phyloP scores from a whole-genome alignment of 495 filamentous ascomycete species.

The Aspergillus biplanus region DNA sequence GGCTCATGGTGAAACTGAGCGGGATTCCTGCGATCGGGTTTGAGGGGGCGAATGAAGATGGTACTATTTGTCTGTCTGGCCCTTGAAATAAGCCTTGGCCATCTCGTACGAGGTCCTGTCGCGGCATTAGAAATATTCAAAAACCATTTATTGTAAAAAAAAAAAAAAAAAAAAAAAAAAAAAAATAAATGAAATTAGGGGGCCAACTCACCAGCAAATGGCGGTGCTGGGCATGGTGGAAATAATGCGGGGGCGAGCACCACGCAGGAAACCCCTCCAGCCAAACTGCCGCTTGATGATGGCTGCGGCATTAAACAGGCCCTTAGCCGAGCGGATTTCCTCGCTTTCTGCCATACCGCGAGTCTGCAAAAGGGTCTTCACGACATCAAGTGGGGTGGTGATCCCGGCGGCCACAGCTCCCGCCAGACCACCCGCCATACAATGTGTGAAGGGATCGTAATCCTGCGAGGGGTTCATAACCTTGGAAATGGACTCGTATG shows the following conservation, averaged over 20 bases:
- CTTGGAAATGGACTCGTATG: constrained; percentile 95
- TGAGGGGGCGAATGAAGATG: constrained; percentile 6
- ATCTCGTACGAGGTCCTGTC: constrained; percentile 79
- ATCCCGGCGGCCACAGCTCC: constrained; percentile 91
- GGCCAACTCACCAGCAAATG: constrained; percentile 83
- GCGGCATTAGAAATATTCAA: constrained; percentile 24
- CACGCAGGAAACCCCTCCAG: constrained; percentile 85
- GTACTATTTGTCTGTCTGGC: constrained; percentile 35
- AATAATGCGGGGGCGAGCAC: constrained; percentile 86
- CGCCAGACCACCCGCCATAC: constrained; percentile 85
- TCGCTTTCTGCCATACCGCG: constrained; percentile 78
- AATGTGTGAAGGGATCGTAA: constrained; percentile 93
- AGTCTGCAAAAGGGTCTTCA: constrained; percentile 96
- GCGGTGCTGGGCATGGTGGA: constrained; percentile 98
- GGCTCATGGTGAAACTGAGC: constrained; percentile 9
- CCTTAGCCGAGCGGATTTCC: constrained; percentile 83
- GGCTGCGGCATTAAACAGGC: constrained; percentile 77
- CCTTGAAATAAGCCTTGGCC: constrained; percentile 74
- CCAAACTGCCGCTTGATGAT: constrained; percentile 87
- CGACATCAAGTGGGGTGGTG: constrained; percentile 95
- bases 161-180: constrained; percentile 23
- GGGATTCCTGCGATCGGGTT: constrained; percentile 25
- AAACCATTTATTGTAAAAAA: not conserved
- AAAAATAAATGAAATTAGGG: constrained; percentile 15
- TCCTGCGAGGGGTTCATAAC: constrained; percentile 80